Conservation (phyloP, 306 rosid species). For the Crotalaria pallida region DNA sequence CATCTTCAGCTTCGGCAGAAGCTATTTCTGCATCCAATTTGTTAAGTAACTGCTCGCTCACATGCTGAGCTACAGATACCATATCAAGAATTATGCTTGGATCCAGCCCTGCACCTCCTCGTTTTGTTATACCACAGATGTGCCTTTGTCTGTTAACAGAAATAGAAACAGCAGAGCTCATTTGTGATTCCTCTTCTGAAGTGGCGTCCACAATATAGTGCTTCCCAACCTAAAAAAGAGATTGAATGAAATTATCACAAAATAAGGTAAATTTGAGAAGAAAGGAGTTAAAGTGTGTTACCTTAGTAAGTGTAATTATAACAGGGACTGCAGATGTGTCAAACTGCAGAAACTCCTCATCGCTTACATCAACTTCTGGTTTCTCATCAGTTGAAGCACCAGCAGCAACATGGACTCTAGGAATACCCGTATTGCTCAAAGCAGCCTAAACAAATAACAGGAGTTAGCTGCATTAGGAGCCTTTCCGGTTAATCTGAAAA, state of each 20-base stretch:
- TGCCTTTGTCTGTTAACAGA: constrained; percentile 63
- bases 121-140: constrained; percentile 73
- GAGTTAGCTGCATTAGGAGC: neutral
- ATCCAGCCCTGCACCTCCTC: constrained; percentile 77
- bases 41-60: constrained; percentile 61
- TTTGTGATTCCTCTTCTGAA: constrained; percentile 83
- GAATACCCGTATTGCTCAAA: constrained; percentile 81
- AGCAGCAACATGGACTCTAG: constrained; percentile 61
- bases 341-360: constrained; percentile 85
- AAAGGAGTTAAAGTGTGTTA: constrained; percentile 1
- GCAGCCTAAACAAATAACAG: constrained; percentile 62
- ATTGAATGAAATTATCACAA: neutral
- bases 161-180: constrained; percentile 79
- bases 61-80: constrained; percentile 70
- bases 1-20: constrained; percentile 75
- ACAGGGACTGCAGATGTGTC: constrained; percentile 83
- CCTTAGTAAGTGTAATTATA: constrained; percentile 84
- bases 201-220: constrained; percentile 88
- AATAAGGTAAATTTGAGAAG: neutral
- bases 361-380: constrained; percentile 74
- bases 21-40: constrained; percentile 77
- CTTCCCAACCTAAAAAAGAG: constrained; percentile 52
- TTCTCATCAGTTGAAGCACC: constrained; percentile 52
- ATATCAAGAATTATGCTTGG: constrained; percentile 85
- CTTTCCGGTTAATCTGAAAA: neutral